Conservation (phyloP, 2,329 filamentous ascomycete species). For the Rhinocladiella similis region DNA sequence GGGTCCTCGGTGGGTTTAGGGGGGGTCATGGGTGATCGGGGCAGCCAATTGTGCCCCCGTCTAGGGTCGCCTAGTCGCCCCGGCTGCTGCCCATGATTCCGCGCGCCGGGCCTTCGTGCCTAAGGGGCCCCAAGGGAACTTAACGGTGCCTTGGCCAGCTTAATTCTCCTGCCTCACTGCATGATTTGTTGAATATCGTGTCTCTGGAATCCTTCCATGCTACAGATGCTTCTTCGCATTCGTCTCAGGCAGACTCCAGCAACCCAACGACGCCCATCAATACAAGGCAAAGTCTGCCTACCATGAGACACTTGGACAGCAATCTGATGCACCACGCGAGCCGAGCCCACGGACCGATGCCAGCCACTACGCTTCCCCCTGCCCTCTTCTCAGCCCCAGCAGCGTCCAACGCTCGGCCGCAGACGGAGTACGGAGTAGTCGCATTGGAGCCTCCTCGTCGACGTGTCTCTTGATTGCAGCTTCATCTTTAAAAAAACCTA, state of each 20-base stretch:
- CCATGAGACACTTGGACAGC: background rate
- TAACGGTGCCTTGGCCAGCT: background rate
- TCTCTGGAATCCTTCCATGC: background rate
- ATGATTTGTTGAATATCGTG: constrained; percentile 1
- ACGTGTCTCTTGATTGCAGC: background rate
- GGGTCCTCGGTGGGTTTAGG: background rate
- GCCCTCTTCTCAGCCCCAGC: background rate
- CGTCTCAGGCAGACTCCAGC: background rate
- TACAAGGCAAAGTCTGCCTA: background rate
- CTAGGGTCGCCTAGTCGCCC: background rate
- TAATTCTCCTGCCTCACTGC: background rate
- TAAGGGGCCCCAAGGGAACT: background rate
- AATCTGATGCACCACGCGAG: background rate
- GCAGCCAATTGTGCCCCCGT: background rate
- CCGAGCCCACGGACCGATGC: background rate
- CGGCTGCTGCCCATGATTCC: background rate
- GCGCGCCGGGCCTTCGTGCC: background rate
- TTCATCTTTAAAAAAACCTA: background rate
- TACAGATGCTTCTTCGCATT: background rate
- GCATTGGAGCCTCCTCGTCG: background rate
- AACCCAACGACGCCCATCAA: background rate
- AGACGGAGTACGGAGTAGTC: too few species aligned
- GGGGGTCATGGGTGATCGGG: background rate
- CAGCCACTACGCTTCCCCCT: background rate
- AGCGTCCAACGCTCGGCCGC: too few species aligned